These are phyloP conservation scores for Euphorbia peplus DNA, from an alignment of 345 rosid species.

Conservation along the genomic window DNA sequence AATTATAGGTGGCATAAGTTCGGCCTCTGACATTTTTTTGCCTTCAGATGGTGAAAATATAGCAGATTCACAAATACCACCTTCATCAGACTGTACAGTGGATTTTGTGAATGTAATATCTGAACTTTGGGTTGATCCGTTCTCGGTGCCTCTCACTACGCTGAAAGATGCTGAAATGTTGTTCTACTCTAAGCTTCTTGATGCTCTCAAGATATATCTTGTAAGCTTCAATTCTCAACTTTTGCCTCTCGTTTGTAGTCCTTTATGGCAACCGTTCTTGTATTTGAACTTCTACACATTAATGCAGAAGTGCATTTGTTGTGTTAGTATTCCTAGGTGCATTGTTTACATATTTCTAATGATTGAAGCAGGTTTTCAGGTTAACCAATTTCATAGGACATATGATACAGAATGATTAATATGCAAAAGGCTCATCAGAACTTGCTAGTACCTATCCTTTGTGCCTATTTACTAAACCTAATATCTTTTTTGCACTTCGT, in stretches of 20 bases:
- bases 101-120: slow-evolving; percentile 45
- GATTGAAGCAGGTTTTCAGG: neutral
- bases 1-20: slow-evolving; percentile 53
- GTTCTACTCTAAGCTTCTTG: slow-evolving; percentile 69
- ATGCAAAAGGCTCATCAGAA: neutral
- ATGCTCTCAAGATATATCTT: slow-evolving; percentile 63
- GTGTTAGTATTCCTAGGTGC: neutral
- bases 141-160: slow-evolving; percentile 30
- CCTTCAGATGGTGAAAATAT: slow-evolving; percentile 31
- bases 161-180: slow-evolving; percentile 55
- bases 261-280: neutral
- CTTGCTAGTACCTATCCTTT: neutral
- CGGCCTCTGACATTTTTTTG: slow-evolving; percentile 31
- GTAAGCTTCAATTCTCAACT: slow-evolving; percentile 39
- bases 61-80: slow-evolving; percentile 28
- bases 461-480: neutral
- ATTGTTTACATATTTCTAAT: neutral
- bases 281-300: neutral
- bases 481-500: neutral
- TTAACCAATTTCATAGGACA: neutral
- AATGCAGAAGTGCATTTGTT: neutral
- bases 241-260: slow-evolving; percentile 2
- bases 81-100: slow-evolving; percentile 40
- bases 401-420: neutral
- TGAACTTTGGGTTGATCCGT: slow-evolving; percentile 63